Conservation (phyloP, 2,329 filamentous ascomycete genomes). For the Fusarium sp. region DNA sequence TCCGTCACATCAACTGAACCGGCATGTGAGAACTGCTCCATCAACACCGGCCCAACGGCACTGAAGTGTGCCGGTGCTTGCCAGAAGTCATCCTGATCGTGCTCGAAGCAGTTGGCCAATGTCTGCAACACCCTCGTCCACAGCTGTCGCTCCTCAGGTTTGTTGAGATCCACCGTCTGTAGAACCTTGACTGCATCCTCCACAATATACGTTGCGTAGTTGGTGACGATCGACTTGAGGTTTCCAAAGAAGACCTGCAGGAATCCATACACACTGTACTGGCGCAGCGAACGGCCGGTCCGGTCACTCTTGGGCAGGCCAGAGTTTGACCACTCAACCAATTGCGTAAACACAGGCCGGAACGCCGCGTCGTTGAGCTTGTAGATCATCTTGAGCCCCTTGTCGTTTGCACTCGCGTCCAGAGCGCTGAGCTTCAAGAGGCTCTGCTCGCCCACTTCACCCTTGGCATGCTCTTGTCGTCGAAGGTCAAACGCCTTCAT, state of each 20-base stretch:
- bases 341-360: slow-evolving; percentile 86
- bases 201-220: slow-evolving; percentile 87
- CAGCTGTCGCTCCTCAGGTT: slow-evolving; percentile 66
- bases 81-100: slow-evolving; percentile 97
- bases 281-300: slow-evolving; percentile 69
- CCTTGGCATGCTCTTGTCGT: slow-evolving; percentile 63
- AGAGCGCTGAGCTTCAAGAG: slow-evolving; percentile 67
- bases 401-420: slow-evolving; percentile 75
- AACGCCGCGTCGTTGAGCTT: slow-evolving; percentile 96
- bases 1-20: slow-evolving; percentile 56
- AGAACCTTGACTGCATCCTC: slow-evolving; percentile 79
- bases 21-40: slow-evolving; percentile 72
- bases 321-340: slow-evolving; percentile 83
- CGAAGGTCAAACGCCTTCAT: slow-evolving; percentile 74
- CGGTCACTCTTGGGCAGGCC: slow-evolving; percentile 72
- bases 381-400: slow-evolving; percentile 89
- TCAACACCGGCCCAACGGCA: slow-evolving; percentile 76
- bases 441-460: slow-evolving; percentile 58
- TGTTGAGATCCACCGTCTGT: slow-evolving; percentile 60
- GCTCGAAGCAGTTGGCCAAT: slow-evolving; percentile 80
- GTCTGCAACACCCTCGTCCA: slow-evolving; percentile 79
- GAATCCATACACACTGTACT: slow-evolving; percentile 86
- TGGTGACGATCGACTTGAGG: slow-evolving; percentile 93
- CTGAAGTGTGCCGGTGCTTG: slow-evolving; percentile 89
- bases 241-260: slow-evolving; percentile 82